These are phyloP conservation scores for Liriodendron chinense DNA, from an alignment of 164 flowering plant species.

Conservation along the genomic window DNA sequence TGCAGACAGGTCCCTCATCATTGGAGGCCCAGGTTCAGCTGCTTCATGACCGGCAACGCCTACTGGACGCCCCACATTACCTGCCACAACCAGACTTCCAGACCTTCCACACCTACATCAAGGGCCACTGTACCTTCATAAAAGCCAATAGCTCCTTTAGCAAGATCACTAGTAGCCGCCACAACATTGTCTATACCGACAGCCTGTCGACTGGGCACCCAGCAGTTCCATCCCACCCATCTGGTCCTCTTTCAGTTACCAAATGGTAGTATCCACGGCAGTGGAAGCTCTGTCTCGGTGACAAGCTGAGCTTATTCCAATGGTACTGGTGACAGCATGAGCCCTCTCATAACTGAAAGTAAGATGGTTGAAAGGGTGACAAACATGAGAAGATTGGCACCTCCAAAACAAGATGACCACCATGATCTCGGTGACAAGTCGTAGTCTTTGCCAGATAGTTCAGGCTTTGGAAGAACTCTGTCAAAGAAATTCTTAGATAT, in stretches of 20 bases:
- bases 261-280: conserved; percentile 38
- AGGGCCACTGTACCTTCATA: conserved; percentile 46
- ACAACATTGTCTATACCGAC: conserved; percentile 50
- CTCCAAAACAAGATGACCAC: conserved; percentile 72
- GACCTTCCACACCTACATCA: conserved; percentile 85
- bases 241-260: conserved; percentile 41
- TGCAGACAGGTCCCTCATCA: conserved; percentile 67
- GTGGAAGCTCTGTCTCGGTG: conserved; percentile 48
- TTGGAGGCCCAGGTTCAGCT: conserved; percentile 36
- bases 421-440: conserved; percentile 54
- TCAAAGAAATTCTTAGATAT: conserved; percentile 88
- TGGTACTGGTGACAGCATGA: conserved; percentile 53
- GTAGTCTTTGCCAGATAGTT: conserved; percentile 65
- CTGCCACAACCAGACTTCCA: conserved; percentile 42
- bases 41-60: conserved; percentile 64
- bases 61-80: conserved; percentile 47
- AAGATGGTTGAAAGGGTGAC: conserved; percentile 95
- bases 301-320: conserved; percentile 41
- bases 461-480: conserved; percentile 82
- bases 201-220: conserved; percentile 32
- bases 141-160: conserved; percentile 47
- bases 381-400: conserved; percentile 78
- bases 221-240: conserved; percentile 34
- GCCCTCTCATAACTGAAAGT: conserved; percentile 71
- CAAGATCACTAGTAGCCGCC: conserved; percentile 33